phyloP scores from a whole-genome alignment of 768 basidiomycete genomes.

The Macrolepiota albuminosa region DNA sequence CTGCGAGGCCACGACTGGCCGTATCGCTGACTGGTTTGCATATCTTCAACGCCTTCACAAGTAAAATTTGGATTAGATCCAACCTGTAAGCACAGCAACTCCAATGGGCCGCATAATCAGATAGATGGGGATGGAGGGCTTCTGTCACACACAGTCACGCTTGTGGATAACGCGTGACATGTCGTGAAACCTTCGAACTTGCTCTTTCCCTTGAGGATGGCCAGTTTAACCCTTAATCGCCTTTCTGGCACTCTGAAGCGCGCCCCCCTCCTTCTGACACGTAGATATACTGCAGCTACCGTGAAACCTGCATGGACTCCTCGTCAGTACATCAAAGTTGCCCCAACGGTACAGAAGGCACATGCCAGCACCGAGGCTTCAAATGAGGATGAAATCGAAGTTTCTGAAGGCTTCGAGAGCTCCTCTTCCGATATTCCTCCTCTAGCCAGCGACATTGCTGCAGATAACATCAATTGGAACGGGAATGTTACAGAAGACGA shows the following conservation, averaged over 20 bases:
- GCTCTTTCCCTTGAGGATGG: conserved; percentile 14
- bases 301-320: conserved; percentile 7
- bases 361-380: conserved; percentile 11
- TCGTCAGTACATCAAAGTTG: conserved; percentile 3
- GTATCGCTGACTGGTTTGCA: conserved; percentile 63
- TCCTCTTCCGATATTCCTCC: conserved; percentile 8
- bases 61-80: conserved; percentile 8
- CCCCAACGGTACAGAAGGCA: conserved; percentile 3
- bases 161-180: conserved; percentile 4
- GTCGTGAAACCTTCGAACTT: conserved; percentile 3
- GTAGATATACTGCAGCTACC: background rate
- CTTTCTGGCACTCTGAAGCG: conserved; percentile 11
- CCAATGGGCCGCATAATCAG: conserved; percentile 18
- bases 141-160: background rate
- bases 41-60: conserved; percentile 2
- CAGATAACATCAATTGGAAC: background rate
- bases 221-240: conserved; percentile 17
- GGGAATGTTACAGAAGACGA: background rate
- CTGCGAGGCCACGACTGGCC: conserved; percentile 38
- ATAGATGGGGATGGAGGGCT: background rate
- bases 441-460: background rate
- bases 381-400: background rate
- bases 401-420: conserved; percentile 8
- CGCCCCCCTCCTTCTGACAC: conserved; percentile 4
- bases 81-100: conserved; percentile 28